Percentiles rank a stretch among this genome's conserved stretches.
phyloP scores from a whole-genome alignment of 1,139 yeast species.

The Geotrichum carabidarum region DNA sequence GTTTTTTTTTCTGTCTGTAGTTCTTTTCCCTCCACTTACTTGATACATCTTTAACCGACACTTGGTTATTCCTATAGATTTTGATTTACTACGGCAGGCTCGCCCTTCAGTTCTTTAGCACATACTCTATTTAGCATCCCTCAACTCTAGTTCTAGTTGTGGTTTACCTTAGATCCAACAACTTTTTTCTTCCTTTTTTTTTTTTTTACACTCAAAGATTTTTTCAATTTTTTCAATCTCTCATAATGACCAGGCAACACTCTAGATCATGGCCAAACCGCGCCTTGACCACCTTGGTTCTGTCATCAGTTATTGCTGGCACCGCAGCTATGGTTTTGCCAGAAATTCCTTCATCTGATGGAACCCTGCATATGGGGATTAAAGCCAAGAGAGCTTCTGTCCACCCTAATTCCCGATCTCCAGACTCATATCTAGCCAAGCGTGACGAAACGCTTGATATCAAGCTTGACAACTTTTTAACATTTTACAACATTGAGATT shows the following conservation, averaged over 20 bases:
- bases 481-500: constrained; percentile 38
- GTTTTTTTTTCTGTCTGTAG: background rate
- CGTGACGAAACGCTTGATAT: constrained; percentile 1
- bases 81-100: no score
- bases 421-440: background rate
- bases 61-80: no score
- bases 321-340: background rate
- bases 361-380: background rate
- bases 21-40: no score
- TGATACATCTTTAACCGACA: no score
- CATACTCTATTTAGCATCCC: background rate
- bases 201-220: background rate
- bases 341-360: background rate
- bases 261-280: background rate
- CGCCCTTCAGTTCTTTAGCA: no score
- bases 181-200: background rate
- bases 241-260: background rate
- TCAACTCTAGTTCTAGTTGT: background rate
- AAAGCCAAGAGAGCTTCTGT: background rate
- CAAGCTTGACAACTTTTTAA: constrained; percentile 11
- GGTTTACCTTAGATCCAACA: background rate
- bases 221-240: background rate
- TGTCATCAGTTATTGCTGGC: background rate
- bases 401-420: constrained; percentile 2
- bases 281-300: background rate